Base-by-base conservation (phyloP, 164 flowering plant species). In the Platanus orientalis region DNA sequence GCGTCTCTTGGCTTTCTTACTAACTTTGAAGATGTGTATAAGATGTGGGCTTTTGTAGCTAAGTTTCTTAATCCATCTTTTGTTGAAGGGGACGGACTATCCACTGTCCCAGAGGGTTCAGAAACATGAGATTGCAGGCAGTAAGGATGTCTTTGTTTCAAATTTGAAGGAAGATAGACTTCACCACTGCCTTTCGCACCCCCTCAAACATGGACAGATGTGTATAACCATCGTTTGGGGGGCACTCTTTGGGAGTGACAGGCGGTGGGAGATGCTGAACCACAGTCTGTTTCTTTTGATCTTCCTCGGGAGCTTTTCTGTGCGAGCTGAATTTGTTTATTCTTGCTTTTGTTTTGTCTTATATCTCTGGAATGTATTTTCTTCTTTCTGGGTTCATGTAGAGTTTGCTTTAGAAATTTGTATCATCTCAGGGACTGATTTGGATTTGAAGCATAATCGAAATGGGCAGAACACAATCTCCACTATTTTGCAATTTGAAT, bases 1-100 rank as follows among this genome's bases (percentile, higher is more conserved):
- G 90, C 84, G 24, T 79, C 90, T 0, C 81, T 85, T 20, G 78
- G 90, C 2, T 85, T 85, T 29, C 78, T 85, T 42, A 83, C 87
- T 24, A 81, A 85, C 64, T 84, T 84, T 65, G 84, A 77, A 63
- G 88, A 84, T 67, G 86, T 84, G 44, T 84, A 81, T 63, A 84
- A 64, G 71, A 67, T 83, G 81, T 85, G 85, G 87, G 81, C 80
- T 34, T 85, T 85, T 69, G 78, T 81, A 29, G 87, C 86, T 7
- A 76, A 76, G 75, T 86, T 84, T 74, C 84, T 84, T 20, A 65
- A 82, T 63, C 84, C 89, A 4, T 34, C 78, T 17, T 90, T 85
- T 69, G 56, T 58, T 0, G 72, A 80, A 61, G 78, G 61, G 9
- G 81, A 72, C 67, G 70, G 60, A 32, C 65, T 87, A 32, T 66